Evolutionary conservation across 805 yeast species (phyloP), one percentile per base, ranked within the genome.

Genomic region (Zygoascus bituminiphila): DNA sequence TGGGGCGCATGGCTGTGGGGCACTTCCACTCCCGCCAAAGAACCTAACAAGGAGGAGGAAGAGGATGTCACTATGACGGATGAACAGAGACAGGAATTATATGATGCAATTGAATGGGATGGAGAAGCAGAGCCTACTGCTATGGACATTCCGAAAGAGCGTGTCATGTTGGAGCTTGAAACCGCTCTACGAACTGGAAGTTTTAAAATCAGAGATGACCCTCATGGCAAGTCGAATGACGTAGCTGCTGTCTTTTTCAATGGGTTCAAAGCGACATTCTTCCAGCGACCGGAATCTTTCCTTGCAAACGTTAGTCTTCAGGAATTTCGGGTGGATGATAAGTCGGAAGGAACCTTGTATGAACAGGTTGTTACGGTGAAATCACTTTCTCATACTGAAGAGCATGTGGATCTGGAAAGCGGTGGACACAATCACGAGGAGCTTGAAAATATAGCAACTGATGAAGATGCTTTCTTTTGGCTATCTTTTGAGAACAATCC

Each of bases 81-180:
- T 12, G 95, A 88, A 55, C 96, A 93, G 60, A 75, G 86, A 53
- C 75, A 87, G 60, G 98, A 94, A 51, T 71, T 93, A 19, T 89
- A 88, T 60, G 95, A 87, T 51, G 95, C 97, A 0, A 89, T 93
- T 54, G 99, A 89, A 53, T 89, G 82, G 62, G 86, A 89, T 56
- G 96, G 89, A 52, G 58, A 72, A 1, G 79, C 78, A 24, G 68
- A 82, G 1, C 51, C 59, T 4, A 42, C 54, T 12, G 46, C 57
- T 10, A 50, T 62, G 7, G 82, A 84, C 50, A 59, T 84, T 1
- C 95, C 96, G 0, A 76, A 79, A 46, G 94, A 88, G 50, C 69
- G 86, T 31, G 77, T 84, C 4, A 77, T 77, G n/a, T 59, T 83
- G 47, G 84, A 83, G 52, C 59, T 91, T 2, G 73, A 78, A 21